A percentile compares a stretch with the other conserved stretches of the same genome.
These are phyloP conservation scores for Neurospora tetraspora DNA, from an alignment of 495 filamentous ascomycete genomes.

Conservation along the genomic window DNA sequence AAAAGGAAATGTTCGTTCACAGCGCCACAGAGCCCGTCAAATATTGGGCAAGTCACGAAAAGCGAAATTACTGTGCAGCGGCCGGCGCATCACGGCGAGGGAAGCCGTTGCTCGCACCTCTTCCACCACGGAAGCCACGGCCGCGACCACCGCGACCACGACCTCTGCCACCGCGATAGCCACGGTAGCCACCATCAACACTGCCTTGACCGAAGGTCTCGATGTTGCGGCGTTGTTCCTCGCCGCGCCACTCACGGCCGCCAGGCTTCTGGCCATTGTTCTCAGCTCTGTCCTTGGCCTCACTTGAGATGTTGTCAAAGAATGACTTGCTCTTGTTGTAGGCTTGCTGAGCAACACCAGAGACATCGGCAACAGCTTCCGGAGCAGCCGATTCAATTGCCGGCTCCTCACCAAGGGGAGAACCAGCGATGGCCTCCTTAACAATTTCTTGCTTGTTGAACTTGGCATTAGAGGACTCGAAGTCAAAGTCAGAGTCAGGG, in stretches of 20 bases:
- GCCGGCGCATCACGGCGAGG: conserved; percentile 13
- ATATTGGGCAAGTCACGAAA: not conserved
- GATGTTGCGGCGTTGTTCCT: conserved; percentile 90
- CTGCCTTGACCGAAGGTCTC: conserved; percentile 99
- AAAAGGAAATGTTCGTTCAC: conserved; percentile 8
- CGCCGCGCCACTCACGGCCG: conserved; percentile 84
- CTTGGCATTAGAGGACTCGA: conserved; percentile 83
- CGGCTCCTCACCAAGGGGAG: conserved; percentile 50
- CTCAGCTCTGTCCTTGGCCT: conserved; percentile 83
- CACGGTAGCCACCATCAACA: conserved; percentile 75
- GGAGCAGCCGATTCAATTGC: conserved; percentile 23
- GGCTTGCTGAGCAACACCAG: conserved; percentile 29
- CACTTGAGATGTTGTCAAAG: conserved; percentile 96
- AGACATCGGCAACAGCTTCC: conserved; percentile 25
- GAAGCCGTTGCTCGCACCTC: conserved; percentile 28
- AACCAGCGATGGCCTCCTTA: conserved; percentile 81
- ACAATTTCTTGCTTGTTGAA: conserved; percentile 96
- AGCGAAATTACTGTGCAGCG: conserved; percentile 17
- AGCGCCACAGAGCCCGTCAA: not conserved
- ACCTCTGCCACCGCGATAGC: conserved; percentile 62
- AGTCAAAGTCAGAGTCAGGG: conserved; percentile 85
- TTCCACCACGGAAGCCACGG: conserved; percentile 40
- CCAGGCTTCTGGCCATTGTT: conserved; percentile 51
- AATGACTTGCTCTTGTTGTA: conserved; percentile 86
- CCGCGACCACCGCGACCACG: conserved; percentile 54